A percentile compares a stretch with the other conserved stretches of the same genome.
These are phyloP conservation scores for Lathyrus tuberosus DNA, from an alignment of 306 rosid genomes.

Conservation along the genomic window DNA sequence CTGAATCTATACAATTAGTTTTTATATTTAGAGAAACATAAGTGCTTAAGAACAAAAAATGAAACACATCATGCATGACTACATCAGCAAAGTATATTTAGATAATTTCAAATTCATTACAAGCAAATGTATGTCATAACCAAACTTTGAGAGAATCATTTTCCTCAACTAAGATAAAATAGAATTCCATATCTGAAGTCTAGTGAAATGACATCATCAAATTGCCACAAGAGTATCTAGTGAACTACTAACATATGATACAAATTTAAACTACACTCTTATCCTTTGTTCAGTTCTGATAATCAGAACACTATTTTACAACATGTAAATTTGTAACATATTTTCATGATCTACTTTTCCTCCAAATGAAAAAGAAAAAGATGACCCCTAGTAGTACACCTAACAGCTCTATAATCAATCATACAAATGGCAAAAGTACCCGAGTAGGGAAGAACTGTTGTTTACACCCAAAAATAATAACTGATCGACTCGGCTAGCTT, in stretches of 20 bases:
- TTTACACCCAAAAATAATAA: not conserved
- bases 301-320: conserved; percentile 36
- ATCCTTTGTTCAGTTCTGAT: not conserved
- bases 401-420: conserved; percentile 31
- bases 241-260: conserved; percentile 30
- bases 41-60: not conserved
- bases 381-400: no score
- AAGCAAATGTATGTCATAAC: not conserved
- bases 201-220: conserved; percentile 20
- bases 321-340: conserved; percentile 6
- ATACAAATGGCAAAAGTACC: conserved; percentile 34
- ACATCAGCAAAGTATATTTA: not conserved
- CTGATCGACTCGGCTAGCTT: not conserved
- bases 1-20: no score
- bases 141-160: conserved; percentile 9
- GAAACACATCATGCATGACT: not conserved
- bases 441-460: conserved; percentile 16
- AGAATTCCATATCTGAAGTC: not conserved
- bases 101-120: not conserved
- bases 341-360: no score
- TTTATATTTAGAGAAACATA: no score
- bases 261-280: conserved; percentile 39
- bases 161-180: not conserved
- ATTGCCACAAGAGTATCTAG: not conserved
- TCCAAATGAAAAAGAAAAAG: no score